Conservation (phyloP, 169 alveolate genomes). For the Theileria parva region DNA sequence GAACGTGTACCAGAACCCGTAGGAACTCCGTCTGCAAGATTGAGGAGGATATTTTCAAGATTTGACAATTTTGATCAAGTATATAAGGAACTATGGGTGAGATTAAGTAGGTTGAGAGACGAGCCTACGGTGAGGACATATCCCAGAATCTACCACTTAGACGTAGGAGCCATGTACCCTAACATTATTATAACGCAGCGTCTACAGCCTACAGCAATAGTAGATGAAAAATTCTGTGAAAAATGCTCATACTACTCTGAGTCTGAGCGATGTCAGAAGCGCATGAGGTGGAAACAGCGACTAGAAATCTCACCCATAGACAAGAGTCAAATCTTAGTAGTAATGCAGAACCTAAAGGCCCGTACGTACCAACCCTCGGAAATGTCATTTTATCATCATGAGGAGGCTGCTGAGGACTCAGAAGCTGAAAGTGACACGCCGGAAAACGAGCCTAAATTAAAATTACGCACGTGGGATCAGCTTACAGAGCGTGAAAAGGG, state of each 20-base stretch:
- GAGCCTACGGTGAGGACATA: conserved; percentile 33
- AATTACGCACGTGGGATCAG: conserved; percentile 73
- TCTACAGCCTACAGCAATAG: conserved; percentile 98
- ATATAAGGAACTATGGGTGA: conserved; percentile 25
- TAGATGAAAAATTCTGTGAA: conserved; percentile 90
- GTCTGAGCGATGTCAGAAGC: conserved; percentile 83
- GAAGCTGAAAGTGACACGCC: conserved; percentile 21
- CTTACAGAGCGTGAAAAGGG: conserved; percentile 82
- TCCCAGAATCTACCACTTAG: conserved; percentile 88
- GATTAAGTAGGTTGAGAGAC: conserved; percentile 47
- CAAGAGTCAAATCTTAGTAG: conserved; percentile 71
- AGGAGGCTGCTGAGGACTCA: conserved; percentile 21
- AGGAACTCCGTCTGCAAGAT: conserved; percentile 36
- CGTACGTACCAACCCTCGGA: conserved; percentile 60
- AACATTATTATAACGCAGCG: conserved; percentile 98
- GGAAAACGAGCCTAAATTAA: not conserved
- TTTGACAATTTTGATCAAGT: conserved; percentile 55
- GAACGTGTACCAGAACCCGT: no score
- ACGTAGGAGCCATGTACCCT: conserved; percentile 99
- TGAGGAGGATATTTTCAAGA: conserved; percentile 20
- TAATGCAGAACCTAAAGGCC: conserved; percentile 68
- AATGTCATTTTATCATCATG: not conserved
- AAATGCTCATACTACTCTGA: conserved; percentile 93
- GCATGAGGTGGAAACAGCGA: conserved; percentile 92
- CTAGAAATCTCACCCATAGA: conserved; percentile 89